Evolutionary conservation across 2,329 filamentous ascomycete species (phyloP).

Genomic region (Lachnellula arida): DNA sequence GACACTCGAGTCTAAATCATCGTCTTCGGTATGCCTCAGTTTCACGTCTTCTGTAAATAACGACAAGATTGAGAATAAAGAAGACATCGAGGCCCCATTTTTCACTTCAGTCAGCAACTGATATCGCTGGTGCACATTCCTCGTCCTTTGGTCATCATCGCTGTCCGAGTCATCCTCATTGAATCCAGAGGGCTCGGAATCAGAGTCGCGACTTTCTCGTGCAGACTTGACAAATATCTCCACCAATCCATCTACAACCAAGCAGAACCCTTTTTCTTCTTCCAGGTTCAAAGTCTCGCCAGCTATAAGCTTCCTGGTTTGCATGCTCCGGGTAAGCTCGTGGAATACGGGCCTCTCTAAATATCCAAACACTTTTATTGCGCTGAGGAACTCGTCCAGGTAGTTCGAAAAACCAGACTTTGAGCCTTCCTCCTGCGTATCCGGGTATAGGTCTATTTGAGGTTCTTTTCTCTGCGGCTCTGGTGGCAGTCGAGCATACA

Average conservation of each 20-base stretch:
- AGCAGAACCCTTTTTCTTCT: constrained; percentile 96
- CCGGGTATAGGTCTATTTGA: constrained; percentile 90
- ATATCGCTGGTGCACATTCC: constrained; percentile 74
- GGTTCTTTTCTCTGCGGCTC: constrained; percentile 96
- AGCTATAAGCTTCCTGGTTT: constrained; percentile 91
- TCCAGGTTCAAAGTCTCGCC: constrained; percentile 93
- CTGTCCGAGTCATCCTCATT: constrained; percentile 48
- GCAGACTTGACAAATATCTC: constrained; percentile 98
- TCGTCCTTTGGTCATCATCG: constrained; percentile 61
- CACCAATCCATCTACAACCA: constrained; percentile 93
- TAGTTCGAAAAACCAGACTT: constrained; percentile 95
- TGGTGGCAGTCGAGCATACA: constrained; percentile 89
- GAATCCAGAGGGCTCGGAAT: constrained; percentile 36
- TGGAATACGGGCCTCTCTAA: constrained; percentile 95
- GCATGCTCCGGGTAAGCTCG: constrained; percentile 95
- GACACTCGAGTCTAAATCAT: constrained; percentile 32
- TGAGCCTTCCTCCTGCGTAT: constrained; percentile 80
- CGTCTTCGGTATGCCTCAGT: constrained; percentile 65
- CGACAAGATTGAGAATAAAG: constrained; percentile 93
- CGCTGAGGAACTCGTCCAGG: constrained; percentile 93
- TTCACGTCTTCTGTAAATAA: constrained; percentile 94
- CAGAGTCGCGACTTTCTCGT: constrained; percentile 43
- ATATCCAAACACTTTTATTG: constrained; percentile 98
- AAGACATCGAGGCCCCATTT: constrained; percentile 98
- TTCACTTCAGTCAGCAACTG: constrained; percentile 95